phyloP scores from a whole-genome alignment of 345 rosid genomes.

The Gossypium herbaceum region DNA sequence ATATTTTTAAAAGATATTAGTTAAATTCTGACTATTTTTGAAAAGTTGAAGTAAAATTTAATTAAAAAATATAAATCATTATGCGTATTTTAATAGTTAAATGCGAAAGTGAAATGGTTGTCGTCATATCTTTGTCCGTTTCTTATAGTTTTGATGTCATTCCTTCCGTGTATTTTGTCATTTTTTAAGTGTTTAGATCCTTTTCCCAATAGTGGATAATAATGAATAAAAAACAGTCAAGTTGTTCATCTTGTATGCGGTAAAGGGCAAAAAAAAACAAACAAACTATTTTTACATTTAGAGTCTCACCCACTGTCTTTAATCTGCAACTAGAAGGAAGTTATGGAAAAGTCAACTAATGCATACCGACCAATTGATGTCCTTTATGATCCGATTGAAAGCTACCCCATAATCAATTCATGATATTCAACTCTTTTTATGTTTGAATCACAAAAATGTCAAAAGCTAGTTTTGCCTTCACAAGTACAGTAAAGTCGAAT shows the following conservation, averaged over 20 bases:
- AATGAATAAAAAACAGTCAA: neutral
- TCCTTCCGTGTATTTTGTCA: neutral
- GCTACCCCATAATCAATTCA: neutral
- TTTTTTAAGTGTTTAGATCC: neutral
- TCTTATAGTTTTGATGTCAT: conserved; percentile 6
- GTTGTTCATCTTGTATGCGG: neutral
- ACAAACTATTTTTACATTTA: too few relatives aligned
- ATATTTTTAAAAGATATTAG: too few relatives aligned
- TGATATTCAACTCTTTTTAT: neutral
- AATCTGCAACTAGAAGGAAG: neutral
- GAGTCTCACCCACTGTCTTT: conserved; percentile 19
- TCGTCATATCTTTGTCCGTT: conserved; percentile 2
- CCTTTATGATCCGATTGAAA: neutral
- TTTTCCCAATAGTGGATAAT: neutral
- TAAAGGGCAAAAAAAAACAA: neutral
- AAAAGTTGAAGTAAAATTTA: too few relatives aligned
- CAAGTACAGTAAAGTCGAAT: neutral
- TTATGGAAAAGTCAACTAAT: conserved; percentile 23
- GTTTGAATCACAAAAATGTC: conserved; percentile 8
- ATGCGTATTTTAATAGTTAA: too few relatives aligned
- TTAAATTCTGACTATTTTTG: too few relatives aligned
- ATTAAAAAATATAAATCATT: too few relatives aligned
- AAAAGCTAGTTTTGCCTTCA: conserved; percentile 8
- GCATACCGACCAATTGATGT: conserved; percentile 9
- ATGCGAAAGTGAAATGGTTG: neutral